A percentile compares a stretch with the other conserved stretches of the same genome.
phyloP scores from a whole-genome alignment of 179 eudicot genomes.

The Silene noctiflora region DNA sequence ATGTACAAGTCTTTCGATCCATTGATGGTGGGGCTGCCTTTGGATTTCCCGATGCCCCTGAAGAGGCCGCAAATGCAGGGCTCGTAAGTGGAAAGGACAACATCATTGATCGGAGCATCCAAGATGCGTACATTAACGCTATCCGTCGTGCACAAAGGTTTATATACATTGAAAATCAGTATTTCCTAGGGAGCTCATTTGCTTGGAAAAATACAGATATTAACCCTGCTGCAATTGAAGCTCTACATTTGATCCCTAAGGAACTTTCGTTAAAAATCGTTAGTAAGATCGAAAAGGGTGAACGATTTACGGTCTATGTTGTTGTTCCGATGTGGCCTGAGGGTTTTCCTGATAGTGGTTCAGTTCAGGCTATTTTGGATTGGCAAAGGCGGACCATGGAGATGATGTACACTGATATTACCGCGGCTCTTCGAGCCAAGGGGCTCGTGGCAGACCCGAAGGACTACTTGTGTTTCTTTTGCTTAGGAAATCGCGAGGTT shows the following conservation, averaged over 20 bases:
- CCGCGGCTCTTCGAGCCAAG: conserved; percentile 24
- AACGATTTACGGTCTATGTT: conserved; percentile 32
- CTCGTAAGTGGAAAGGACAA: conserved; percentile 59
- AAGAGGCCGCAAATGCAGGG: conserved; percentile 48
- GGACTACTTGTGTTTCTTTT: conserved; percentile 36
- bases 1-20: conserved; percentile 60
- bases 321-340: conserved; percentile 46
- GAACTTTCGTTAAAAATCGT: conserved; percentile 35
- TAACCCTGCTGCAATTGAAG: conserved; percentile 23
- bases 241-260: conserved; percentile 33
- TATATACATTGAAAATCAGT: conserved; percentile 68
- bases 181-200: conserved; percentile 51
- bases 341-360: conserved; percentile 29
- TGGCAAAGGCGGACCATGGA: conserved; percentile 43
- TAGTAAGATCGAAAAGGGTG: conserved; percentile 30
- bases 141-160: conserved; percentile 60
- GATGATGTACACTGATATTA: conserved; percentile 37
- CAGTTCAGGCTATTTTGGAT: conserved; percentile 35
- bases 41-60: conserved; percentile 60
- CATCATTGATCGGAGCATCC: conserved; percentile 58
- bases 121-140: conserved; percentile 59
- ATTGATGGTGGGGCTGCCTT: conserved; percentile 67
- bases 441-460: conserved; percentile 26
- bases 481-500: conserved; percentile 54
- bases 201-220: conserved; percentile 27